A percentile compares a stretch with the other conserved stretches of the same genome.
Conservation (phyloP, 2,329 filamentous ascomycete genomes). For the Fusarium dlaminii region DNA sequence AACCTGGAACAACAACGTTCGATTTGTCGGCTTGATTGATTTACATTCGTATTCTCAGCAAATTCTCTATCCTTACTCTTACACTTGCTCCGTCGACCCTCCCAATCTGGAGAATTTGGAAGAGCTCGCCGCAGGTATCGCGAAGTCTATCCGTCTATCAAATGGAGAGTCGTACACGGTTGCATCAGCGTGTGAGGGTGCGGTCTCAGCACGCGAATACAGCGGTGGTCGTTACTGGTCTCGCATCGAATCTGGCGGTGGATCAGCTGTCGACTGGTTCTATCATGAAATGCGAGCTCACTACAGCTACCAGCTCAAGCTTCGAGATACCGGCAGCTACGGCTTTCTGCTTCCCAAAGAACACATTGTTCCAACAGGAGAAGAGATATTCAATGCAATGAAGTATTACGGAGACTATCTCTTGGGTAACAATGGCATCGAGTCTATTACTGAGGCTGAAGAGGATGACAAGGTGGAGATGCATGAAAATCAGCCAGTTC, state of each 20-base stretch:
- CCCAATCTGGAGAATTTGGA: conserved; percentile 91
- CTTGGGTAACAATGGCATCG: conserved; percentile 74
- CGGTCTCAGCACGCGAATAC: conserved; percentile 55
- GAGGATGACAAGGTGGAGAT: conserved; percentile 32
- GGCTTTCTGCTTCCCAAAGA: conserved; percentile 90
- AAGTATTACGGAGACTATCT: conserved; percentile 86
- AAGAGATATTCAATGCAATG: conserved; percentile 85
- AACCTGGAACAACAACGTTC: conserved; percentile 75
- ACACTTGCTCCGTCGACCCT: conserved; percentile 79
- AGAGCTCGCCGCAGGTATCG: conserved; percentile 86
- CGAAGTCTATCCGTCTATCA: conserved; percentile 86
- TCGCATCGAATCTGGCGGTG: conserved; percentile 78
- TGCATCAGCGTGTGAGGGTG: conserved; percentile 86
- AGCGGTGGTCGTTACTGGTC: conserved; percentile 36
- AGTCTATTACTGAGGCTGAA: conserved; percentile 49
- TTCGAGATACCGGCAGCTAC: conserved; percentile 92
- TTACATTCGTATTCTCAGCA: conserved; percentile 96
- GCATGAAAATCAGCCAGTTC: neutral
- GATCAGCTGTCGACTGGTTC: conserved; percentile 93
- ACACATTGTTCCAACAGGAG: conserved; percentile 87
- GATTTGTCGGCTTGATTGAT: conserved; percentile 88
- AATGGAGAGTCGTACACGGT: conserved; percentile 81
- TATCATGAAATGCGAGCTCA: conserved; percentile 85
- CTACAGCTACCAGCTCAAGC: conserved; percentile 93
- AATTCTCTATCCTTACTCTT: conserved; percentile 91